Conservation (phyloP, 306 rosid genomes). For the Echinosophora koreensis region DNA sequence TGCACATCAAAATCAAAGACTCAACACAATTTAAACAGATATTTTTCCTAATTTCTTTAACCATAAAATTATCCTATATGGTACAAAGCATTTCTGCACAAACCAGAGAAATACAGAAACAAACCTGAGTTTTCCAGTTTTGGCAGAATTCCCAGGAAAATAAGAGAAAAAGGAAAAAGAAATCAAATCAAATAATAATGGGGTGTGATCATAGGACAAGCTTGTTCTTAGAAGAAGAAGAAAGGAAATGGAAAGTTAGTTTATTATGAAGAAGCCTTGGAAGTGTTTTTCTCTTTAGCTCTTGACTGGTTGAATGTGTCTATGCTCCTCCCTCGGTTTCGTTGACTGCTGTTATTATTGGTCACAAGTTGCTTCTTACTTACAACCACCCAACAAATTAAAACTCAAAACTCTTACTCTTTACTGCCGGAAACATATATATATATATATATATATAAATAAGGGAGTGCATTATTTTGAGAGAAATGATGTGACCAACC, state of each 20-base stretch:
- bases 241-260: constrained; percentile 9
- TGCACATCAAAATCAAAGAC: not conserved
- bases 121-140: constrained; percentile 46
- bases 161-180: not conserved
- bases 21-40: not conserved
- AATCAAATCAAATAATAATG: not conserved
- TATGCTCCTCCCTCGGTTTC: constrained; percentile 16
- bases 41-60: not conserved
- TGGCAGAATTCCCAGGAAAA: constrained; percentile 24
- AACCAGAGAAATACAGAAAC: constrained; percentile 38
- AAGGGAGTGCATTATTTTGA: too few relatives aligned
- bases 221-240: not conserved
- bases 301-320: not conserved
- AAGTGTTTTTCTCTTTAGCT: not conserved
- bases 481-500: too few relatives aligned
- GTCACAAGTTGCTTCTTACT: not conserved
- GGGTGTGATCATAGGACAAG: not conserved
- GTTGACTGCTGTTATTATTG: constrained; percentile 14
- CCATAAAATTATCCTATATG: constrained; percentile 2
- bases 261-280: not conserved
- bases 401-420: not conserved
- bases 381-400: too few relatives aligned
- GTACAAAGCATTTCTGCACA: constrained; percentile 21
- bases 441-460: too few relatives aligned
- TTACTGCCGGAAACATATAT: too few relatives aligned